phyloP scores from a whole-genome alignment of 169 alveolate genomes.

The Babesia caballi region DNA sequence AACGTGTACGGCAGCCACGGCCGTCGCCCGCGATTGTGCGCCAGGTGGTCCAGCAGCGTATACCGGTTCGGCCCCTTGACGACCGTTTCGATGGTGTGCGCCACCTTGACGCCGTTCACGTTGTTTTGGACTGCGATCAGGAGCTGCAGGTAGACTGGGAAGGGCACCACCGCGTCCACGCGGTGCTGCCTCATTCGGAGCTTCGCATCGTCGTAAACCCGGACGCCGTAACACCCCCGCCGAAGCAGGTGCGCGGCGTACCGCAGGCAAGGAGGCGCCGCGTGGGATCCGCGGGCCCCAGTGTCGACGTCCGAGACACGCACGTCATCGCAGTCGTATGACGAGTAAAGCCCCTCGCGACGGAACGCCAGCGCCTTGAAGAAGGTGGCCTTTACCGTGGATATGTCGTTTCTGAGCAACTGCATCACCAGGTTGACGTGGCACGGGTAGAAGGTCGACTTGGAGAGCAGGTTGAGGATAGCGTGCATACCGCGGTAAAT shows the following conservation, averaged over 20 bases:
- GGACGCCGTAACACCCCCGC: neutral
- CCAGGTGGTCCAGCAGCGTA: conserved; percentile 6
- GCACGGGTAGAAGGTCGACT: neutral
- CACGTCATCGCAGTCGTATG: neutral
- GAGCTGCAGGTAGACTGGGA: conserved; percentile 2
- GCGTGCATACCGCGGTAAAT: conserved; percentile 16
- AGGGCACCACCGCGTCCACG: neutral
- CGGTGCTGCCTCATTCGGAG: neutral
- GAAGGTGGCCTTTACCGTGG: conserved; percentile 31
- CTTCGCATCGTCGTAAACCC: neutral
- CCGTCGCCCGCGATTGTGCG: neutral
- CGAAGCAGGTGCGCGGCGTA: conserved; percentile 24
- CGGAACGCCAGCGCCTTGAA: neutral
- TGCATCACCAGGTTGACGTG: conserved; percentile 34
- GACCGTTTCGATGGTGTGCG: neutral
- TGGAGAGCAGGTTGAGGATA: conserved; percentile 13
- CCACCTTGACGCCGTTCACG: neutral
- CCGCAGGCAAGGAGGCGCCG: neutral
- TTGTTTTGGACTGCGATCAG: conserved; percentile 4
- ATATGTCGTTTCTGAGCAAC: conserved; percentile 34
- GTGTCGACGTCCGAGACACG: neutral
- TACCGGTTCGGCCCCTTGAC: neutral
- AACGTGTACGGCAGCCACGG: neutral
- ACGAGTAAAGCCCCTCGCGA: neutral
- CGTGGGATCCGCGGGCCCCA: neutral